These are phyloP conservation scores for Barnettozyma salicaria DNA, from an alignment of 805 yeast species.

Conservation along the genomic window DNA sequence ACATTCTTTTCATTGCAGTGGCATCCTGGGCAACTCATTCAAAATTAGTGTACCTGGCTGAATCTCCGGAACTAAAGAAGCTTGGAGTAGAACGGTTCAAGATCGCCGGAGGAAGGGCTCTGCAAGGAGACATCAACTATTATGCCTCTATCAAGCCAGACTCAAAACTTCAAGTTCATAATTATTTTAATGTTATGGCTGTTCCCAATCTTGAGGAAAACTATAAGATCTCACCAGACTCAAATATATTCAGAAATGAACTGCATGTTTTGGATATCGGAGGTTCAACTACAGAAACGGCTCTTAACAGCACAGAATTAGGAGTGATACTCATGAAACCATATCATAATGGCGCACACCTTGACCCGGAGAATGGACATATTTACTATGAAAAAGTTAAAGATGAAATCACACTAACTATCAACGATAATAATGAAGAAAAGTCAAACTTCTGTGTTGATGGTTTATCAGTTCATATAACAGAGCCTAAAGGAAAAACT, in stretches of 20 bases:
- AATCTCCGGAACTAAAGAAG: constrained; percentile 56
- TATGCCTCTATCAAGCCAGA: not conserved
- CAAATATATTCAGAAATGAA: constrained; percentile 12
- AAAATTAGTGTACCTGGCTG: constrained; percentile 74
- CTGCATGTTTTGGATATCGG: constrained; percentile 18
- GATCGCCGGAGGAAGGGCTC: constrained; percentile 55
- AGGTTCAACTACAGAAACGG: constrained; percentile 1
- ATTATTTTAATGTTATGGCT: constrained; percentile 15
- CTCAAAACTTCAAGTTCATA: constrained; percentile 8
- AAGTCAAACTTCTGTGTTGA: constrained; percentile 20
- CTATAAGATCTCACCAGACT: constrained; percentile 23
- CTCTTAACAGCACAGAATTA: constrained; percentile 10
- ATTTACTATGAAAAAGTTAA: constrained; percentile 10
- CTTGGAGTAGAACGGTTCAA: constrained; percentile 63
- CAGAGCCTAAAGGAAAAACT: constrained; percentile 19
- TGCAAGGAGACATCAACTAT: constrained; percentile 25
- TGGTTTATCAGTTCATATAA: constrained; percentile 16
- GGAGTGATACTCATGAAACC: constrained; percentile 14
- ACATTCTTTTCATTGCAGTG: constrained; percentile 47
- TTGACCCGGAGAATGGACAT: constrained; percentile 4
- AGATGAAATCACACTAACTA: constrained; percentile 6
- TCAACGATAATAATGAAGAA: constrained; percentile 14
- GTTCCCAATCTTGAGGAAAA: constrained; percentile 18
- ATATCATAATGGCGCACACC: constrained; percentile 18
- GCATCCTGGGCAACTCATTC: constrained; percentile 87